Evolutionary conservation across 805 yeast genomes (phyloP), one percentile per base, ranked within the genome.

Genomic region (Sungouiozyma intestinalis): DNA sequence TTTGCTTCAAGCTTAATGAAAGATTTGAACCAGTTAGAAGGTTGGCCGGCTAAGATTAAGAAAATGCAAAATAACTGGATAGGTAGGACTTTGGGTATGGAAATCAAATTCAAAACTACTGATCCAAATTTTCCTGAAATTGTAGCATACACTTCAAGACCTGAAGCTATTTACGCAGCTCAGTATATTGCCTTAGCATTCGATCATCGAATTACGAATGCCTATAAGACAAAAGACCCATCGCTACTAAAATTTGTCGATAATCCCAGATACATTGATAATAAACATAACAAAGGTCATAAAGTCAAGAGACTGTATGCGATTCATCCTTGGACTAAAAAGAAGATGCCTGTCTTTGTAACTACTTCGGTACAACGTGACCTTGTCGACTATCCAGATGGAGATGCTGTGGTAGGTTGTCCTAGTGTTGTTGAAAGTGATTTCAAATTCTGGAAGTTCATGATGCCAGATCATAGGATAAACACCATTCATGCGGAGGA

Each of bases 331-430:
- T 61, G 88, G 1, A 57, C 51, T 4, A 62, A 58, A 0, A 44
- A 42, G 14, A 50, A 63, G 24, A 45, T 90, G 4, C 97, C 97
- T 0, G 77, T 90, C 0, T 92, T 74, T 65, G 88, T 73, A 2
- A 96, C 97, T 0, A 58, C 90, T 31, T 78, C 83, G 3, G 65
- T 73, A 3, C 90, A 90, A 56, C 97, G 97, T 1, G 20, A 24
- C 33, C 39, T 14, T 9, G 33, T 17, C 14, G n/a, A 27, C 3
- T 38, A 36, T n/a, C 14, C 9, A 2, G 45, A 39, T 4, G 77
- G 77, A 43, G 95, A 96, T 33, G 95, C 95, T 1, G 97, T 90
- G 0, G 90, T 92, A 97, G 98, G 98, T 1, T 85, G 94, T 53
- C 98, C 98, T 2, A 95, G 83, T 0, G 97, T 88, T 60, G 97